A percentile compares a stretch with the other conserved stretches of the same genome.
These are phyloP conservation scores for Globisporangium solare DNA, from an alignment of 352 stramenopile genomes.

Conservation along the genomic window DNA sequence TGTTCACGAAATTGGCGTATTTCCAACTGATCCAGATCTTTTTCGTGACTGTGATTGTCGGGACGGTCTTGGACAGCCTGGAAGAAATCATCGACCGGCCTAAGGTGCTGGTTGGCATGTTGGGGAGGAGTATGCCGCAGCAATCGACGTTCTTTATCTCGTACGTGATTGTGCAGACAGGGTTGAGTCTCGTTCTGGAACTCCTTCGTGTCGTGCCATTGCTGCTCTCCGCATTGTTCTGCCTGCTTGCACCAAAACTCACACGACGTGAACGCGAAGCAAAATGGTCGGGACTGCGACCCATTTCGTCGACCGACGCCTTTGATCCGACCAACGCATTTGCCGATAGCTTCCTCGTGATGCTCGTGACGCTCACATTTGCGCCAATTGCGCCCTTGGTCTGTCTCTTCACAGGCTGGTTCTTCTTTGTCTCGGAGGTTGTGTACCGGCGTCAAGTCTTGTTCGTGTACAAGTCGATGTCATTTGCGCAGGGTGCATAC, in stretches of 20 bases:
- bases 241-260: conserved; percentile 52
- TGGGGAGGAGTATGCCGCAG: conserved; percentile 69
- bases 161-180: conserved; percentile 70
- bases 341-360: conserved; percentile 59
- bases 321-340: conserved; percentile 60
- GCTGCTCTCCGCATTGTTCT: conserved; percentile 40
- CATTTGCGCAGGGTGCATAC: conserved; percentile 56
- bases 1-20: conserved; percentile 77
- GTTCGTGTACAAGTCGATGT: conserved; percentile 59
- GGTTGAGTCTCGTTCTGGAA: conserved; percentile 52
- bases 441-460: conserved; percentile 70
- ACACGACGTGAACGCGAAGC: conserved; percentile 52
- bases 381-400: conserved; percentile 70
- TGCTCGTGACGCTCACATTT: conserved; percentile 78
- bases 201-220: conserved; percentile 58
- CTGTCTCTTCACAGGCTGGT: conserved; percentile 72
- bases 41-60: conserved; percentile 73
- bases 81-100: conserved; percentile 70
- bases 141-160: conserved; percentile 86
- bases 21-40: conserved; percentile 85
- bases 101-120: conserved; percentile 61
- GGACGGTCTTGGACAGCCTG: conserved; percentile 69
- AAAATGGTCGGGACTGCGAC: conserved; percentile 48
- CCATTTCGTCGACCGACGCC: conserved; percentile 40
- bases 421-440: conserved; percentile 61